Evolutionary conservation across 1,139 yeast species (phyloP).

Genomic region (Yamadazyma sp.): DNA sequence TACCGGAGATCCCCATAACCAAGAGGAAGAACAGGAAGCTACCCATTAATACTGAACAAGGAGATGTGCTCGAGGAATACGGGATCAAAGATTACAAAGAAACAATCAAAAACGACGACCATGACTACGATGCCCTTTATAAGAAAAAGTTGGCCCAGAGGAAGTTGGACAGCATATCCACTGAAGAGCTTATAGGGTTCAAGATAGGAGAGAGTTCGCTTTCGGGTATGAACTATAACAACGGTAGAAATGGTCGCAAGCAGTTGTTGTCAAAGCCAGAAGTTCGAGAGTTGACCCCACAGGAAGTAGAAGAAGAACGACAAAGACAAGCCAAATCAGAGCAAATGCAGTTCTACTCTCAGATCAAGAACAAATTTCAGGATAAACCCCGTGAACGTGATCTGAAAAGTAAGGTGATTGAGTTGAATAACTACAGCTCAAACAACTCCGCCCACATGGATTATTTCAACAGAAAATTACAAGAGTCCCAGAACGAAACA

Average conservation of each 20-base stretch:
- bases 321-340: slow-evolving; percentile 25
- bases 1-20: slow-evolving; percentile 24
- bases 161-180: slow-evolving; percentile 25
- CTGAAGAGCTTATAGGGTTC: slow-evolving; percentile 36
- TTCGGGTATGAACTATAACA: slow-evolving; percentile 6
- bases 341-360: slow-evolving; percentile 28
- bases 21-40: slow-evolving; percentile 29
- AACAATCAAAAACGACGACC: slow-evolving; percentile 23
- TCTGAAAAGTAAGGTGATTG: slow-evolving; percentile 27
- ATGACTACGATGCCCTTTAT: slow-evolving; percentile 33
- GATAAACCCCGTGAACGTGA: slow-evolving; percentile 1
- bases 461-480: slow-evolving; percentile 26
- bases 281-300: slow-evolving; percentile 22
- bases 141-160: slow-evolving; percentile 21
- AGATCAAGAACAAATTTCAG: slow-evolving; percentile 29
- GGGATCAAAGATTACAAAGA: slow-evolving; percentile 35
- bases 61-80: slow-evolving; percentile 41
- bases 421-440: slow-evolving; percentile 34
- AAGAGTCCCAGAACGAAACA: slow-evolving; percentile 7
- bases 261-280: slow-evolving; percentile 8
- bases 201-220: slow-evolving; percentile 31
- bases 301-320: slow-evolving; percentile 29
- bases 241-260: too few relatives aligned
- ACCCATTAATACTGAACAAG: slow-evolving; percentile 29
- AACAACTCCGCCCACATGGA: slow-evolving; percentile 26